These are phyloP conservation scores for Fusarium heterosporum DNA, from an alignment of 2,329 filamentous ascomycete species.

Conservation along the genomic window DNA sequence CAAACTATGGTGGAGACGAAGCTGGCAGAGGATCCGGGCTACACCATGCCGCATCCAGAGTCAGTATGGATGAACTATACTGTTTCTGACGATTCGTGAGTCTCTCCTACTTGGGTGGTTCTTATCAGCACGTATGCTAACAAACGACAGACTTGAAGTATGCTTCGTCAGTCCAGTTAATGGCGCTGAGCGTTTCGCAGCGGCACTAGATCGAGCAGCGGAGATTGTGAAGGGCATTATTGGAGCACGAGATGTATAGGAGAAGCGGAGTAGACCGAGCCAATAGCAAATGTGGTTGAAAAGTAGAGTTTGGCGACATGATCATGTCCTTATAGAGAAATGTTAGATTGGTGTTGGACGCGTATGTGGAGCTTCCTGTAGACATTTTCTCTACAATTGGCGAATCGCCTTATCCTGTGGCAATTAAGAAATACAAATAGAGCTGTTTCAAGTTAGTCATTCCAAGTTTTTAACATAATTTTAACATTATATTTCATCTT, in stretches of 20 bases:
- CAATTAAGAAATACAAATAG: too few relatives aligned
- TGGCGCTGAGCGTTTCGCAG: not conserved
- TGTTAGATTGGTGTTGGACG: too few relatives aligned
- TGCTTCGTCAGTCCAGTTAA: slow-evolving; percentile 3
- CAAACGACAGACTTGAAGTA: not conserved
- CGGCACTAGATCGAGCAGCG: not conserved
- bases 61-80: slow-evolving; percentile 17
- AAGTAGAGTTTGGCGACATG: too few relatives aligned
- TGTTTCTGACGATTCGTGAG: slow-evolving; percentile 5
- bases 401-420: too few relatives aligned
- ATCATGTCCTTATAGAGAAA: too few relatives aligned
- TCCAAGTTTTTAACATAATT: too few relatives aligned
- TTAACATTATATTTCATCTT: too few relatives aligned
- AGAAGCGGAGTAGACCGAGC: too few relatives aligned
- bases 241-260: not conserved
- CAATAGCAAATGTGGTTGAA: too few relatives aligned
- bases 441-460: too few relatives aligned
- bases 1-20: slow-evolving; percentile 16
- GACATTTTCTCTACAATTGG: too few relatives aligned
- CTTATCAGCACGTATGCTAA: not conserved
- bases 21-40: slow-evolving; percentile 3
- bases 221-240: slow-evolving; percentile 1
- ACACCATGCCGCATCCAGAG: slow-evolving; percentile 11
- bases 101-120: not conserved
- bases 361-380: too few relatives aligned